These are phyloP conservation scores for Blastomyces parvus DNA, from an alignment of 2,329 filamentous ascomycete genomes.

Conservation along the genomic window DNA sequence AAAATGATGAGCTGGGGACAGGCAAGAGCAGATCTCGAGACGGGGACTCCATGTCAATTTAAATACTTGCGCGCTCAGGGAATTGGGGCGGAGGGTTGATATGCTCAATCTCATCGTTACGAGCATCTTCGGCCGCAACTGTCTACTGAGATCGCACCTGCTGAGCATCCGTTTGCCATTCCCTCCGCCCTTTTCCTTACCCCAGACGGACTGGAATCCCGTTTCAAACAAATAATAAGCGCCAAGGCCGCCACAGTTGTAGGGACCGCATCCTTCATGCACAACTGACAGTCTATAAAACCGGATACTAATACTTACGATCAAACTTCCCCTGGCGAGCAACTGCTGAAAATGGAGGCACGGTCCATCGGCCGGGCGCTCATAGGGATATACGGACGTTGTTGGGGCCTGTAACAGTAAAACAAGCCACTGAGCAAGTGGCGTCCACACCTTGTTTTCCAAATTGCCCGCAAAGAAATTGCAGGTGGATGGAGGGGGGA, in stretches of 20 bases:
- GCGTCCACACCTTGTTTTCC: background rate
- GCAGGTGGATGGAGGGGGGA: background rate
- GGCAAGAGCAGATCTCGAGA: background rate
- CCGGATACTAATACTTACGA: too few species aligned
- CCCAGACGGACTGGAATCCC: background rate
- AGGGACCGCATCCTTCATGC: background rate
- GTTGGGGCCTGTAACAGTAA: background rate
- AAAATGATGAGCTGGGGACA: conserved; percentile 1
- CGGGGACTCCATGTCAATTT: background rate
- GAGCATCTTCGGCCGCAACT: background rate
- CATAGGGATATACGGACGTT: background rate
- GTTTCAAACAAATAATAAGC: background rate
- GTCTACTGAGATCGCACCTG: background rate
- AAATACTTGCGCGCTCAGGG: background rate
- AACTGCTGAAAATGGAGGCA: background rate
- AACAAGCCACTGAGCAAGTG: background rate
- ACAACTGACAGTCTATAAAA: background rate
- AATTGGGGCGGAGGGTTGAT: background rate
- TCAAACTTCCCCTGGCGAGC: background rate
- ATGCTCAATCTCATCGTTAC: background rate
- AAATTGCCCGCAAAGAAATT: background rate
- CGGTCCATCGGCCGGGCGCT: background rate
- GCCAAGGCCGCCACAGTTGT: background rate
- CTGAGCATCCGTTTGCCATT: background rate
- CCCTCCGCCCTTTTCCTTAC: background rate